A percentile compares a stretch with the other conserved stretches of the same genome.
These are phyloP conservation scores for Leptomonas seymouri DNA, from an alignment of 208 protist genomes.

Conservation along the genomic window DNA sequence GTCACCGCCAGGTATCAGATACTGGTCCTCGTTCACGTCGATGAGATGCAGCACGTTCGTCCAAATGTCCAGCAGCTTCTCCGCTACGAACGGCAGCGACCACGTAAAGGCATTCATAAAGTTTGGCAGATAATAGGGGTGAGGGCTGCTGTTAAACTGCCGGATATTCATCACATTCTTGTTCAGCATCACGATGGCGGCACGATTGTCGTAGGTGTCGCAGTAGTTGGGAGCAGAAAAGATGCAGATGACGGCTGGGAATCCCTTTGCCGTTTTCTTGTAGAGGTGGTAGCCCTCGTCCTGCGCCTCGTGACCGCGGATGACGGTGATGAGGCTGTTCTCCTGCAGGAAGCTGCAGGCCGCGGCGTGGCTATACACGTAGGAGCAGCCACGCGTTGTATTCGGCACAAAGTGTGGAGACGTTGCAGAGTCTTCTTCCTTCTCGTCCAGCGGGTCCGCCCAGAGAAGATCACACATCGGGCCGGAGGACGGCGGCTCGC, in stretches of 20 bases:
- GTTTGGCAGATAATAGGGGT: conserved; percentile 98
- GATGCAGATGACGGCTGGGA: conserved; percentile 97
- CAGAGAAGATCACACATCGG: conserved; percentile 97
- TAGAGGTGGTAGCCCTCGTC: conserved; percentile 94
- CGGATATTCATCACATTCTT: conserved; percentile 97
- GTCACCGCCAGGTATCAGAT: conserved; percentile 8
- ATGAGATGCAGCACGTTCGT: conserved; percentile 80
- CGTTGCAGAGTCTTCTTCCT: conserved; percentile 51
- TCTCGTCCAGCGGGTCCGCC: conserved; percentile 93
- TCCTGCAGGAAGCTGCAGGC: conserved; percentile 92
- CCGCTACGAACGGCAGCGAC: conserved; percentile 97
- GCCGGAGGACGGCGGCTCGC: conserved; percentile 89
- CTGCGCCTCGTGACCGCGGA: conserved; percentile 97
- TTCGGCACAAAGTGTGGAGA: conserved; percentile 71
- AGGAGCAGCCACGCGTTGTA: conserved; percentile 86
- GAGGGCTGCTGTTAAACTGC: conserved; percentile 95
- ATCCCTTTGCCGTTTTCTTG: conserved; percentile 87
- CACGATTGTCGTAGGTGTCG: conserved; percentile 98
- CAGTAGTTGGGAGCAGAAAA: conserved; percentile 98
- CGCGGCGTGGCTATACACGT: conserved; percentile 86
- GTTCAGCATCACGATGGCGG: conserved; percentile 92
- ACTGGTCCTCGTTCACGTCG: conserved; percentile 62
- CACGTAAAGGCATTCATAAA: conserved; percentile 98
- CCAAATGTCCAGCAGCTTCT: conserved; percentile 95
- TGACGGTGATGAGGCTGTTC: conserved; percentile 96